A percentile compares a stretch with the other conserved stretches of the same genome.
These are phyloP conservation scores for Chlorophyllum brunneum DNA, from an alignment of 768 basidiomycete genomes.

Conservation along the genomic window DNA sequence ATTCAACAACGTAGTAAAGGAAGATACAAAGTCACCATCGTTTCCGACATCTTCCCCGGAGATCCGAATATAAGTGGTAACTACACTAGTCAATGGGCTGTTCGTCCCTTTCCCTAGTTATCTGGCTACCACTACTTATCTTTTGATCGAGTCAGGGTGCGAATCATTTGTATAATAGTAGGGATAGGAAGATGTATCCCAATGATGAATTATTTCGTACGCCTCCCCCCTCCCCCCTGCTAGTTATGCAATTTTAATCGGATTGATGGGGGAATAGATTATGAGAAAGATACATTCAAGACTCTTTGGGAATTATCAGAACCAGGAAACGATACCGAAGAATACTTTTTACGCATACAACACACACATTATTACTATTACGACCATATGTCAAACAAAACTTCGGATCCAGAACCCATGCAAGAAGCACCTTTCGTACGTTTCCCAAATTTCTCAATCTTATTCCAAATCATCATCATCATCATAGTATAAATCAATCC, in stretches of 20 bases:
- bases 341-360: constrained; percentile 58
- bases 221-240: background rate
- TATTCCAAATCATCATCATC: no score
- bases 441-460: background rate
- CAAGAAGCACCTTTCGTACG: constrained; percentile 54
- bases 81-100: constrained; percentile 84
- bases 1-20: constrained; percentile 52
- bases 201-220: constrained; percentile 11
- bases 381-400: constrained; percentile 18
- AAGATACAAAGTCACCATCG: constrained; percentile 59
- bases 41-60: constrained; percentile 69
- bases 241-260: background rate
- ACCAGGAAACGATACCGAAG: constrained; percentile 49
- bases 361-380: constrained; percentile 60
- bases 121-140: background rate
- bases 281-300: constrained; percentile 74
- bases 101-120: constrained; percentile 28
- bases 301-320: constrained; percentile 70
- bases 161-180: constrained; percentile 64
- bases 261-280: constrained; percentile 35
- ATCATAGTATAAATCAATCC: constrained; percentile 33
- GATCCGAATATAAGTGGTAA: constrained; percentile 63
- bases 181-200: constrained; percentile 5
- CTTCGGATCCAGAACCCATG: constrained; percentile 35
- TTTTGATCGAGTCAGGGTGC: constrained; percentile 42